Base-by-base conservation (phyloP, 805 yeast species). In the Nakazawaea ambrosiae region DNA sequence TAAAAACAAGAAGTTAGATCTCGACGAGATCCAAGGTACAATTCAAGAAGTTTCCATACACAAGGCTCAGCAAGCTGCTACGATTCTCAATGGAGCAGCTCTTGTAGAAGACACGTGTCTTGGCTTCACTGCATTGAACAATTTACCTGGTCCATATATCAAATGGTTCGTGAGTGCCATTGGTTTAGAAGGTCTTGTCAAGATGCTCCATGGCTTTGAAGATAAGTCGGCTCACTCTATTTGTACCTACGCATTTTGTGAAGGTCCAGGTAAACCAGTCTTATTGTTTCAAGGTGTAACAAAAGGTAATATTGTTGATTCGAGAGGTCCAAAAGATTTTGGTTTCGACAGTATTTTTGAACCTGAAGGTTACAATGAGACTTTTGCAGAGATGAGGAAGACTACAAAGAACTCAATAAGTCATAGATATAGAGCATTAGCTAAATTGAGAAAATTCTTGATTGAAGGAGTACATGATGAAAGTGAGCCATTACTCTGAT, bases 331-430 rank as follows among this genome's bases (percentile, higher is more conserved):
- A 5, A 72, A 77, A 11, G 70, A 73, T 42, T 92, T 92, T 56
- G 99, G 99, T 2, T 92, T 96, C 95, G 97, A 92, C 61, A 78
- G 96, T 6, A 64, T 85, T 35, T 92, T 92, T 58, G 70, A 81
- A 61, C 98, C 98, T 2, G 63, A 65, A 20, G 96, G 95, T 3
- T 78, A 58, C 49, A 61, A 70, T 16, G 65, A 79, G 53, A 83
- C 92, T 0, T 89, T 87, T 54, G 97, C 97, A 9, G 97, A 92
- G 58, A 76, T 92, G 89, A 78, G 73, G 36, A 84, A 83, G 54
- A 53, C 58, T 2, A 65, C 70, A 22, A 92, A 94, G 66, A 89
- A 92, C 60, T 55, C 68, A 16, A 83, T 92, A 45, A 81, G 95
- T 46, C 98, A 94, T 54, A 72, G 99, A 51, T 87, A 70, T 53